Percentiles rank a stretch among this genome's conserved stretches.
phyloP scores from a whole-genome alignment of 106 monocot genomes.

The Dioscorea dumetorum region DNA sequence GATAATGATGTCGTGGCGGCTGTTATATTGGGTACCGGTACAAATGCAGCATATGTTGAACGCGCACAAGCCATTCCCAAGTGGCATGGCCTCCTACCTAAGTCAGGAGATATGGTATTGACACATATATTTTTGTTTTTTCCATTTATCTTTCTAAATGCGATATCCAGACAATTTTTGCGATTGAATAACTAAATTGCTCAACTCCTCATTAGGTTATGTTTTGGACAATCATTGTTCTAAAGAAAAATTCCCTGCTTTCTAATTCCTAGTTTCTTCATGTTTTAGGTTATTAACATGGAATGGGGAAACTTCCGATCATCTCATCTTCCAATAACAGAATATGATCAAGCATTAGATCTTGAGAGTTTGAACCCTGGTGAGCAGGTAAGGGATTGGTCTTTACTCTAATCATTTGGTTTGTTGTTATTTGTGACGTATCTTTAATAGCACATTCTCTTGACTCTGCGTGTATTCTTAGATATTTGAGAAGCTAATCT shows the following conservation, averaged over 20 bases:
- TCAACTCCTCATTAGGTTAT: no score
- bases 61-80: conserved; percentile 88
- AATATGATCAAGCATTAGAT: conserved; percentile 77
- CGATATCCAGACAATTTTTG: no score
- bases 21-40: conserved; percentile 93
- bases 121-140: no score
- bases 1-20: conserved; percentile 87
- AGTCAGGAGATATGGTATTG: conserved; percentile 88
- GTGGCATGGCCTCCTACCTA: conserved; percentile 76
- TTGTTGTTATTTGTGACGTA: not conserved
- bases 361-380: conserved; percentile 86
- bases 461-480: conserved; percentile 6
- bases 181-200: no score
- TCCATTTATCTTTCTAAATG: no score
- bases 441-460: not conserved
- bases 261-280: no score
- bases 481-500: conserved; percentile 93
- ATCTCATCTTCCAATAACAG: conserved; percentile 73
- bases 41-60: conserved; percentile 98
- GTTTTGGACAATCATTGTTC: no score
- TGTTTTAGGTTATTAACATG: conserved; percentile 91
- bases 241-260: no score
- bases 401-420: no score
- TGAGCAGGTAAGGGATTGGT: conserved; percentile 53
- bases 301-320: conserved; percentile 98